phyloP scores from a whole-genome alignment of 1,139 yeast genomes.

The Saccharomyces hybrid region DNA sequence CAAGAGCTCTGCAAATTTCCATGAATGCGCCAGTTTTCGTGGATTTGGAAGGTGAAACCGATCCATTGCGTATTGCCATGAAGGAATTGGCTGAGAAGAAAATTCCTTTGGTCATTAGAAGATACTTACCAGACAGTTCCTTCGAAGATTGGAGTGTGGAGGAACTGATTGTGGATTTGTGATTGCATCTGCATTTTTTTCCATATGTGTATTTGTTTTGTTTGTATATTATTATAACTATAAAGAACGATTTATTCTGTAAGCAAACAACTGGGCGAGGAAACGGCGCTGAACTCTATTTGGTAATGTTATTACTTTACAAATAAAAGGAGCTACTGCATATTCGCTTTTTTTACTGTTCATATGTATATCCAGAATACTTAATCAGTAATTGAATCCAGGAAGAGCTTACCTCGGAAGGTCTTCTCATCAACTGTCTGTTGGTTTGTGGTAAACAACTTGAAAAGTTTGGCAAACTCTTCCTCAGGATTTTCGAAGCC shows the following conservation, averaged over 20 bases:
- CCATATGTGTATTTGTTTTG: constrained; percentile 15
- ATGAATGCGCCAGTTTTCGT: constrained; percentile 98
- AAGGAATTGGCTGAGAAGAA: constrained; percentile 92
- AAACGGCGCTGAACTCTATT: not conserved
- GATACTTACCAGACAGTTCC: constrained; percentile 94
- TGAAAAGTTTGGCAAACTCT: constrained; percentile 46
- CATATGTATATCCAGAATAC: not conserved
- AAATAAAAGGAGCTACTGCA: too few species aligned
- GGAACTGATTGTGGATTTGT: constrained; percentile 86
- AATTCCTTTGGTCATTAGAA: constrained; percentile 89
- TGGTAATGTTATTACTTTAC: too few species aligned
- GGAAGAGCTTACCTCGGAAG: constrained; percentile 53
- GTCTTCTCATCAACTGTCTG: constrained; percentile 51
- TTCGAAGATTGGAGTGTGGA: constrained; percentile 99
- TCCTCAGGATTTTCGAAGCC: constrained; percentile 41
- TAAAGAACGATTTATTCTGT: not conserved
- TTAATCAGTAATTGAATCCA: constrained; percentile 41
- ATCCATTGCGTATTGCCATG: constrained; percentile 97
- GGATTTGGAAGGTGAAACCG: constrained; percentile 97
- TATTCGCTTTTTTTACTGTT: too few species aligned
- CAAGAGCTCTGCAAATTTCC: constrained; percentile 92
- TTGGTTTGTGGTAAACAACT: constrained; percentile 48
- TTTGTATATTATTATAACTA: constrained; percentile 1
- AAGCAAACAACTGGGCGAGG: not conserved
- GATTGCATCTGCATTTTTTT: constrained; percentile 15